Evolutionary conservation across 768 basidiomycete genomes (phyloP), one percentile per base, ranked within the genome.

Genomic region (Boletus eberwhitei): DNA sequence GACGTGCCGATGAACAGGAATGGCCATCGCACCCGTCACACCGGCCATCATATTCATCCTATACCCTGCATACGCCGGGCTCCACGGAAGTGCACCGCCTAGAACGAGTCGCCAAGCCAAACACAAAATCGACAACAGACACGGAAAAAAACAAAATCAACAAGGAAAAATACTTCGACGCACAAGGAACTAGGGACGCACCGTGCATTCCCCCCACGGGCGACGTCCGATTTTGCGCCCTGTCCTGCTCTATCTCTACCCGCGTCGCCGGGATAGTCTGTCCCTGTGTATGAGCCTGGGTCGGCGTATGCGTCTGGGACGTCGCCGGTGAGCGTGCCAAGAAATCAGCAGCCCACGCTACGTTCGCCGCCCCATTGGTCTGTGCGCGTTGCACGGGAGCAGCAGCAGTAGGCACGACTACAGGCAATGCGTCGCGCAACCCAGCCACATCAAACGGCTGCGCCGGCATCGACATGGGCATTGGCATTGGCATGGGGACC

Each of bases 341-440:
- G 57, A 88, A 88, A 64, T 87, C 86, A 21, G 78, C 61, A 1
- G 86, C 83, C 87, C 87, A 89, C n/a, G 76, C 69, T 16, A 76
- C 53, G 7, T 35, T 46, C 5, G 49, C 31, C 4, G 24, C 34
- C 4, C 50, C 58, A 43, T 62, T 71, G 38, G 57, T 57, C 50
- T 58, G 66, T 40, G 48, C 49, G 54, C 41, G 38, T 55, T 64
- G 63, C n/a, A 51, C 29, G 37, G 62, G 19, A 32, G 39, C 26
- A n/a, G 32, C 9, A 39, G 16, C 24, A 21, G 12, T 8, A 4
- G 50, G 35, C 24, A n/a, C 36, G 17, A n/a, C 48, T 2, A 37
- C 36, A 26, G 67, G 67, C 19, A 69, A 58, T 21, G 62, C 59
- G 42, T 68, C 54, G 22, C 54, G 61, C 41, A 71, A 48, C n/a